Evolutionary conservation across 2,329 filamentous ascomycete genomes (phyloP).

Genomic region (Paramyrothecium roridum): DNA sequence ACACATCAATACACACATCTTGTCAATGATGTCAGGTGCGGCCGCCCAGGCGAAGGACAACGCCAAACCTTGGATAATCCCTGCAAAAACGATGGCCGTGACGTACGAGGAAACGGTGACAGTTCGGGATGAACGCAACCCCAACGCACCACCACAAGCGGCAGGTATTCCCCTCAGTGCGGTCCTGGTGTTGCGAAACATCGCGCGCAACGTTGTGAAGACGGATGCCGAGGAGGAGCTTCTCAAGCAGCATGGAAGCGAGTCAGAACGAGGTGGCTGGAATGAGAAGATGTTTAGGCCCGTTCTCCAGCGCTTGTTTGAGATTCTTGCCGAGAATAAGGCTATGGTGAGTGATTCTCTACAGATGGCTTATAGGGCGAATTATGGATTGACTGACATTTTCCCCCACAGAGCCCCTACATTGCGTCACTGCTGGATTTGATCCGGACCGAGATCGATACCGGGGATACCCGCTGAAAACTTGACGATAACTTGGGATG

Average conservation of each 20-base stretch:
- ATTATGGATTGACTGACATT: background rate
- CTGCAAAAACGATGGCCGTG: conserved; percentile 53
- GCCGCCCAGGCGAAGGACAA: conserved; percentile 13
- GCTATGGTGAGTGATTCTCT: conserved; percentile 44
- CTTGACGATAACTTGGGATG: background rate
- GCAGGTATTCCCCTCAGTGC: conserved; percentile 77
- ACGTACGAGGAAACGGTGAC: conserved; percentile 54
- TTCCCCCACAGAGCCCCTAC: conserved; percentile 31
- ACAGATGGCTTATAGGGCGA: no score
- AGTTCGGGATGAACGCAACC: conserved; percentile 55
- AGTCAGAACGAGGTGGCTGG: conserved; percentile 53
- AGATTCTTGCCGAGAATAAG: conserved; percentile 68
- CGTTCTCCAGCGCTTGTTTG: conserved; percentile 61
- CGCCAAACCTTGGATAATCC: conserved; percentile 43
- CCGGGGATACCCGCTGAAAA: conserved; percentile 16
- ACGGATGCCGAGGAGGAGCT: conserved; percentile 56
- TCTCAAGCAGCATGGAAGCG: conserved; percentile 42
- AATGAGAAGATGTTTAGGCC: conserved; percentile 67
- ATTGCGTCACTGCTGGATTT: conserved; percentile 37
- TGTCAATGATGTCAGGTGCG: conserved; percentile 29
- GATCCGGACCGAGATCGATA: conserved; percentile 25
- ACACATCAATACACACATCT: conserved; percentile 69
- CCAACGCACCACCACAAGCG: conserved; percentile 58
- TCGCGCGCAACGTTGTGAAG: conserved; percentile 65
- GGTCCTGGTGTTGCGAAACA: conserved; percentile 73